Percentiles rank a stretch among this genome's conserved stretches.
phyloP scores from a whole-genome alignment of 2,329 filamentous ascomycete species.

The Gnomoniopsis smithogilvyi region DNA sequence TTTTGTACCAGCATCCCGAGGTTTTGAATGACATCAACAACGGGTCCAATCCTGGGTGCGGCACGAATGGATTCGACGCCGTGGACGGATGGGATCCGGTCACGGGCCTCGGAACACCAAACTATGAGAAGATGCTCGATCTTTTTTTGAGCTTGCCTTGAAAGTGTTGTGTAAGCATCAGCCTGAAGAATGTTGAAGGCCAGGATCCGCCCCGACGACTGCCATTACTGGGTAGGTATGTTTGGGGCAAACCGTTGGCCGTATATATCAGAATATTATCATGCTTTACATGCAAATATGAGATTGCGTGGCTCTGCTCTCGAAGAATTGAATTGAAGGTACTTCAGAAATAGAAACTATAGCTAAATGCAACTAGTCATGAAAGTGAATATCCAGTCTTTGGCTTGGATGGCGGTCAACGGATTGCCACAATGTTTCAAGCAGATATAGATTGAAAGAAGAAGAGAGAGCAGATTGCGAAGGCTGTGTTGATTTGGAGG shows the following conservation, averaged over 20 bases:
- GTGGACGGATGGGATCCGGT: slow-evolving; percentile 27
- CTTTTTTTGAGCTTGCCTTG: slow-evolving; percentile 20
- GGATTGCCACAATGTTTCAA: neutral
- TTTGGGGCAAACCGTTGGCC: too few relatives aligned
- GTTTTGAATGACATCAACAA: slow-evolving; percentile 28
- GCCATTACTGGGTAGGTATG: too few relatives aligned
- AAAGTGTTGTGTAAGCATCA: neutral
- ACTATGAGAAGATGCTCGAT: slow-evolving; percentile 21
- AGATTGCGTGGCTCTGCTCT: neutral
- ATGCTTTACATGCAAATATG: neutral
- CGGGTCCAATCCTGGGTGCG: slow-evolving; percentile 30
- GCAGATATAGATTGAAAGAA: neutral
- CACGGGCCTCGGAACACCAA: slow-evolving; percentile 24
- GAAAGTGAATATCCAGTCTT: neutral
- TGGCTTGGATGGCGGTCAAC: neutral
- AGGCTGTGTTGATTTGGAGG: too few relatives aligned
- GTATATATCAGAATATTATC: too few relatives aligned
- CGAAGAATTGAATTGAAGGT: neutral
- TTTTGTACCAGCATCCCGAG: slow-evolving; percentile 27
- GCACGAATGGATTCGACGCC: slow-evolving; percentile 28
- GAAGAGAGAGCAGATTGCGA: neutral
- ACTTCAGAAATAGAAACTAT: neutral
- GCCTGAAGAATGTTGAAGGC: neutral
- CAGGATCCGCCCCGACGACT: neutral
- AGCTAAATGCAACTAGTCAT: neutral